phyloP scores from a whole-genome alignment of 768 basidiomycete genomes.

The Candolleomyces efflorescens region DNA sequence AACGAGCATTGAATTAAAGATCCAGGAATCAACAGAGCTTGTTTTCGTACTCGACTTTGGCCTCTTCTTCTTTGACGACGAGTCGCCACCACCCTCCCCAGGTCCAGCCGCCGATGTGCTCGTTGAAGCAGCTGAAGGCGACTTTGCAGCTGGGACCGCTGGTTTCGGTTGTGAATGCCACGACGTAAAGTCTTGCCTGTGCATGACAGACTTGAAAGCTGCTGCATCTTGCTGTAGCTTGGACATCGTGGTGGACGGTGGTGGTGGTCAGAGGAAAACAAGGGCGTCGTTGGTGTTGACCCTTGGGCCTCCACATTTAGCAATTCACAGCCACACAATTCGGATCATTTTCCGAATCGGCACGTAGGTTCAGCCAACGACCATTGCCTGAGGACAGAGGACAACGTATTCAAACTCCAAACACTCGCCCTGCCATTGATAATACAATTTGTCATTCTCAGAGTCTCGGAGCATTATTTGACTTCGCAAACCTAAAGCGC shows the following conservation, averaged over 20 bases:
- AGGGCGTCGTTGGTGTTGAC: slow-evolving; percentile 1
- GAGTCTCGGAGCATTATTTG: no score
- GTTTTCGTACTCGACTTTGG: slow-evolving; percentile 55
- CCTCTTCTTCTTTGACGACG: slow-evolving; percentile 48
- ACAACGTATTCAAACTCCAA: no score
- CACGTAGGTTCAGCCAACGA: no score
- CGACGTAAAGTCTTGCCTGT: slow-evolving; percentile 64
- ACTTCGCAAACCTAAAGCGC: no score
- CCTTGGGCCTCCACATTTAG: slow-evolving; percentile 1
- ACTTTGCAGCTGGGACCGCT: slow-evolving; percentile 13
- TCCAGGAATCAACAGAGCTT: slow-evolving; percentile 4
- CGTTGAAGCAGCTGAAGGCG: slow-evolving; percentile 17
- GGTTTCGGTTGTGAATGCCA: slow-evolving; percentile 68
- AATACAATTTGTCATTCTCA: no score
- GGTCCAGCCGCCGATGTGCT: not conserved
- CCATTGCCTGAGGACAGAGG: no score
- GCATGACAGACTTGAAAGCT: slow-evolving; percentile 61
- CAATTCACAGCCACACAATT: not conserved
- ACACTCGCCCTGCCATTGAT: no score
- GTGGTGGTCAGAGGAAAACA: no score
- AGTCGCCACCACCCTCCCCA: slow-evolving; percentile 20
- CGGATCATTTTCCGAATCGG: no score
- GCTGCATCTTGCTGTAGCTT: slow-evolving; percentile 66
- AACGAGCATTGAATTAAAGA: slow-evolving; percentile 7
- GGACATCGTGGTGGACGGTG: slow-evolving; percentile 44